Evolutionary conservation across 257 asterid genomes (phyloP), one percentile per base, ranked within the genome.

Genomic region (Osmanthus fragrans): DNA sequence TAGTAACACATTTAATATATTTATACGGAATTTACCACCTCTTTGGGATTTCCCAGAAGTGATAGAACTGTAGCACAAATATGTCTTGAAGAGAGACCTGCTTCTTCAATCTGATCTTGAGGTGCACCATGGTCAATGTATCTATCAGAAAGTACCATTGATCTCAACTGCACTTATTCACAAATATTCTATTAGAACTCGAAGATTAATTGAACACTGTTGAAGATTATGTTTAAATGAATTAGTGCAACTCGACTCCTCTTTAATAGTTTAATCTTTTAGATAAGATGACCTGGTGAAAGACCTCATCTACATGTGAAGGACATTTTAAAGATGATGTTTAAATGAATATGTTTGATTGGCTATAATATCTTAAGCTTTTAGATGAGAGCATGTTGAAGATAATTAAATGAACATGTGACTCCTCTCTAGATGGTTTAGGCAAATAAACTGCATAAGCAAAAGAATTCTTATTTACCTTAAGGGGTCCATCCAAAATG

Each of bases 91-190:
- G 90, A 84, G 25, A 86, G 81, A 36, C 88, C 88, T 49, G 88
- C 90, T 78, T 77, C 87, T 84, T 86, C 88, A 66, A 84, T 82
- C 63, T 86, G 90, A 84, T 86, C 90, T 16, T 45, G 54, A 0
- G 90, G 88, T 34, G 90, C 71, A 54, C 90, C 90, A 34, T 86
- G 90, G 71, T 86, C 87, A 12, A 86, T 73, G 78, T 86, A 86
- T 78, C 84, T 78, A 75, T 86, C 90, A 12, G 90, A 88, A 54
- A 86, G 88, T 1, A 86, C 79, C 85, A 86, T 80, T 37, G 88
- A 76, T 82, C 88, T 80, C 78, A 84, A 37, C 88, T 86, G 88
- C 90, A 82, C 16, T 10, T 11, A 40, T 10, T 40, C 47, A 11
- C 13, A 40, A 40, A 40, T 40, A 10, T 40, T 40, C 47, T 0